Base-by-base conservation (phyloP, 208 protist species). In the Trypanosomatidae sp. region DNA sequence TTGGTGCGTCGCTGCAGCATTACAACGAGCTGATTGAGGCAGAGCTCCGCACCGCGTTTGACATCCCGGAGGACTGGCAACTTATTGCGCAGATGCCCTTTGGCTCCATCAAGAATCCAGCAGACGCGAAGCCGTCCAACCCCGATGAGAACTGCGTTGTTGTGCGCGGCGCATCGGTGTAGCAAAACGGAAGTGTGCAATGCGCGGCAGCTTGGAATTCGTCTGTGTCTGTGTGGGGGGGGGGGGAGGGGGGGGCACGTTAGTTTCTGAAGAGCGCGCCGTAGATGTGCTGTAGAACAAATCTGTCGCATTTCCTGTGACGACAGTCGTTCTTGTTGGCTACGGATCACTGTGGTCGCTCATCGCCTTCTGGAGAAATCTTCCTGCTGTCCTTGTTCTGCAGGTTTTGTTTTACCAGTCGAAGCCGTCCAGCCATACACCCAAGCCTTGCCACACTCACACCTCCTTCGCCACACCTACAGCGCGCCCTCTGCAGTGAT, bases 51-150 rank as follows among this genome's bases (percentile, higher is more conserved):
- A 33, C 76, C 33, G 72, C 52, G 9, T 88, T 85, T 62, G 72
- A 80, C 25, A 56, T 91, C 19, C 78, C 86, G 44, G 69, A 79
- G 30, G 70, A 79, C 22, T 91, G 83, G 83, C 36, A 81, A 67
- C 73, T 91, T 36, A 70, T 85, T 12, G 80, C 86, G 52, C 86
- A 91, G 75, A 86, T 91, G 86, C 83, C 86, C 12, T 91, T 91
- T 59, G 86, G 86, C 49, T 67, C 66, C 39, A 83, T 91, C 47
- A 56, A 70, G 72, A 78, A 82, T 44, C 76, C 78, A 25, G 80
- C 80, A 22, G 81, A 70, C n/a, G 33, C 62, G 28, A 84, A 82
- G 72, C 74, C 83, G 44, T 74, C 69, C 67, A 84, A 87, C 55
- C 15, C 74, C 0, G 83, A 85, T 41, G 75, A 81, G 52, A 74